Evolutionary conservation across 176 grass and related monocot genomes (phyloP), one percentile per base, ranked within the genome.

Genomic region (barley (Hordeum vulgare)): DNA sequence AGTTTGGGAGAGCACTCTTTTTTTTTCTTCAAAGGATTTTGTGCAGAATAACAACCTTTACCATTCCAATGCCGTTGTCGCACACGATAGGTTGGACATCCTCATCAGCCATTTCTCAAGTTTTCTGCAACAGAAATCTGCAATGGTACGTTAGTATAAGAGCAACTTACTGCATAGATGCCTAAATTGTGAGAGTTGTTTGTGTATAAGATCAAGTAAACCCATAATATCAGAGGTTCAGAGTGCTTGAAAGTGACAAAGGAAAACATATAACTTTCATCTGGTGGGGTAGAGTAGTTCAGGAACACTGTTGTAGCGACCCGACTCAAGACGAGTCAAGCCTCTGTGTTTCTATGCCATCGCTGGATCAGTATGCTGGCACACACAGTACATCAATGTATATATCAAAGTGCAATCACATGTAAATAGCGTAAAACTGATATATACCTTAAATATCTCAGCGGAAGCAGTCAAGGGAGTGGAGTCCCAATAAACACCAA

Each of bases 1-100:
- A 76, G 7, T 26, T 56, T 18, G 20, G 26, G 62, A 13, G 1
- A 81, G 0, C 17, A 64, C 8, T 20, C 3, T 15, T 24, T 25
- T 20, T 15, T 4, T 35, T 35, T 64, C 0, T 28, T 33, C 25
- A 57, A 44, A 67, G 5, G 6, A 77, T 2, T 20, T 41, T 26
- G 9, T 56, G 23, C 45, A 54, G 53, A 40, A 76, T 63, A 80
- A 73, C 40, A 53, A 96, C 94, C 90, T 96, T 96, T 44, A 96
- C 94, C 94, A 96, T 96, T 81, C 94, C 94, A 26, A 90, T 96
- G 79, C 94, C 94, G 76, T 96, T 96, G 67, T 93, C 94, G 0
- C 94, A 96, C n/a, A 96, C 94, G 29, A 96, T 89, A 53, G 94
- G 88, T 29, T 91, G 90, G 77, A 96, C 89, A 80, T 96, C 94